phyloP scores from a whole-genome alignment of 2,329 filamentous ascomycete genomes.

The Aspergillus novoparasiticus region DNA sequence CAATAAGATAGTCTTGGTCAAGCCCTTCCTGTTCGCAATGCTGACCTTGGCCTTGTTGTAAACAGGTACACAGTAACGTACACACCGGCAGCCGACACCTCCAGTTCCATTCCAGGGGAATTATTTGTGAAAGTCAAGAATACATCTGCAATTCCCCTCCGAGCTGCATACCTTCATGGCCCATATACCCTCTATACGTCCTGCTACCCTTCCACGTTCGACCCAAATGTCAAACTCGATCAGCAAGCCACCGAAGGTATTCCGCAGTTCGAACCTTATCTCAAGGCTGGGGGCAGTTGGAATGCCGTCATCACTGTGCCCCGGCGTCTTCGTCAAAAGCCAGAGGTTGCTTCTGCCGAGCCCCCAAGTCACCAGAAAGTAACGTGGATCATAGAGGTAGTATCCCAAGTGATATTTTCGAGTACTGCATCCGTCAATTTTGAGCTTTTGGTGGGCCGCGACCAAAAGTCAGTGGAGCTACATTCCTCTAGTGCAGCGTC shows the following conservation, averaged over 20 bases:
- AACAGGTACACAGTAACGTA: constrained; percentile 80
- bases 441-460: constrained; percentile 81
- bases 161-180: constrained; percentile 93
- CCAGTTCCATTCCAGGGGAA: constrained; percentile 78
- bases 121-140: constrained; percentile 90
- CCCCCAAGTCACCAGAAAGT: constrained; percentile 56
- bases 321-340: constrained; percentile 69
- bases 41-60: constrained; percentile 5
- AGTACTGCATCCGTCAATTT: constrained; percentile 83
- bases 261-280: constrained; percentile 92
- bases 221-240: constrained; percentile 77
- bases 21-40: not conserved
- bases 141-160: constrained; percentile 83
- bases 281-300: constrained; percentile 92
- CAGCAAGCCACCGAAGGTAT: constrained; percentile 70
- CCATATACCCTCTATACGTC: constrained; percentile 89
- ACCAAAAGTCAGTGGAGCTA: constrained; percentile 77
- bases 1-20: not conserved
- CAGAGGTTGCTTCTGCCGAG: constrained; percentile 32
- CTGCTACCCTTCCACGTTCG: constrained; percentile 80
- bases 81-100: constrained; percentile 83
- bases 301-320: constrained; percentile 78
- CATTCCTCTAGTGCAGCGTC: constrained; percentile 61
- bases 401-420: constrained; percentile 93
- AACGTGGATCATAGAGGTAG: constrained; percentile 87